Percentiles rank a stretch among this genome's conserved stretches.
Evolutionary conservation across 345 rosid species (phyloP).

Genomic region (Reutealis trisperma): DNA sequence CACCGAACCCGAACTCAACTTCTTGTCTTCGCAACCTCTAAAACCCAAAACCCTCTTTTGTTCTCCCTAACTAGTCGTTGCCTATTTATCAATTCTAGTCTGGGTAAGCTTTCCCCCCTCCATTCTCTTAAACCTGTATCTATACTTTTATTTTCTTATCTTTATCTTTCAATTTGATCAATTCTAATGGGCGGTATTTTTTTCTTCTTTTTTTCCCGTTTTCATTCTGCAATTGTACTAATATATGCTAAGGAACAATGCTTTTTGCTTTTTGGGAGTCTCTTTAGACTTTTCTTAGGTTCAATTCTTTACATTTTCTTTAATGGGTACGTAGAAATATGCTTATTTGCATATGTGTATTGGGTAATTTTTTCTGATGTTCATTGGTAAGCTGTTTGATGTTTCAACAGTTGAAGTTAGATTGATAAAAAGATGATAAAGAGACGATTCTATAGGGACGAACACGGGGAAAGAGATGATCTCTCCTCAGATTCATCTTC

Average conservation of each 20-base stretch:
- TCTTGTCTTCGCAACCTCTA: not conserved
- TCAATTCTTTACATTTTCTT: not conserved
- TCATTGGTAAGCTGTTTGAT: not conserved
- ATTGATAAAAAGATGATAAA: conserved; percentile 55
- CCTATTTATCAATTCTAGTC: not conserved
- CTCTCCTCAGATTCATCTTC: conserved; percentile 63
- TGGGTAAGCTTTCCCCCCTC: not conserved
- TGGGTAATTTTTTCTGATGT: no score
- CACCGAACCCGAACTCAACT: conserved; percentile 1
- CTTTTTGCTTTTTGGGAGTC: not conserved
- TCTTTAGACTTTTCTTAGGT: not conserved
- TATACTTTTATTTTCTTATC: not conserved
- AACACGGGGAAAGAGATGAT: conserved; percentile 66
- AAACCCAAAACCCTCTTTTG: conserved; percentile 16
- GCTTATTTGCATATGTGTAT: not conserved
- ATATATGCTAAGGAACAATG: conserved; percentile 1
- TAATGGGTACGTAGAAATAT: not conserved
- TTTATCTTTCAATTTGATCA: not conserved
- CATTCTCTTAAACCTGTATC: no score
- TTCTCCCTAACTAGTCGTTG: not conserved
- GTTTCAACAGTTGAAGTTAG: not conserved
- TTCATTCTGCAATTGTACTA: not conserved
- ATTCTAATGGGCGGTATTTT: not conserved
- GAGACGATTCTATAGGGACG: conserved; percentile 74
- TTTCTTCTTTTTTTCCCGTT: not conserved